A percentile compares a stretch with the other conserved stretches of the same genome.
phyloP scores from a whole-genome alignment of 441 rosid species.

The Aquilaria agallochum region DNA sequence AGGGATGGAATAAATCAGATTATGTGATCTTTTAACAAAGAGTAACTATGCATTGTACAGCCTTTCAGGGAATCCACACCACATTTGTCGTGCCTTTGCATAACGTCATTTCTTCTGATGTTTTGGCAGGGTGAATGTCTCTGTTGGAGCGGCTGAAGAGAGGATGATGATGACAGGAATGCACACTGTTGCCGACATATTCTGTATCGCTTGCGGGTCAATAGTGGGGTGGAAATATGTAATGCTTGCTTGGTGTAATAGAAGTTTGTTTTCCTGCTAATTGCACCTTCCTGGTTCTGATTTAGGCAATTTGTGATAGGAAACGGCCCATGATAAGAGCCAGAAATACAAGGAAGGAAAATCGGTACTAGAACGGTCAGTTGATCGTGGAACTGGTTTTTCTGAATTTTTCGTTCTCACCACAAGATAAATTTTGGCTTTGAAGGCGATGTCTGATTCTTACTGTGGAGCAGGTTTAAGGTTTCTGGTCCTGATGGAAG shows the following conservation, averaged over 20 bases:
- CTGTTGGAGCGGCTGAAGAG: slow-evolving; percentile 69
- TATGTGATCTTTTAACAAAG: no score
- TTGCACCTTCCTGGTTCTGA: slow-evolving; percentile 22
- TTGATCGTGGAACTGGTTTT: slow-evolving; percentile 7
- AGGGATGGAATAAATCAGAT: no score
- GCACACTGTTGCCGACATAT: slow-evolving; percentile 91
- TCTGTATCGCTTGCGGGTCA: slow-evolving; percentile 95
- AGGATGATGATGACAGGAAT: slow-evolving; percentile 85
- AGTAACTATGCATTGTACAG: no score
- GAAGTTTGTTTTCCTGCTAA: slow-evolving; percentile 16
- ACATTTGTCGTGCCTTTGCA: no score
- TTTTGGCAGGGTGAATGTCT: slow-evolving; percentile 71
- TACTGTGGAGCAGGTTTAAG: slow-evolving; percentile 67
- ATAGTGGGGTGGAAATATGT: slow-evolving; percentile 98
- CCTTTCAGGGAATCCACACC: no score
- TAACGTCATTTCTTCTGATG: background rate
- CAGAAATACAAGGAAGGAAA: slow-evolving; percentile 99
- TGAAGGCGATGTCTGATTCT: slow-evolving; percentile 12
- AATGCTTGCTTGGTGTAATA: slow-evolving; percentile 27
- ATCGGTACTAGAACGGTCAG: slow-evolving; percentile 92
- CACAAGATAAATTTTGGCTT: slow-evolving; percentile 5
- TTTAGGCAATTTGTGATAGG: slow-evolving; percentile 49
- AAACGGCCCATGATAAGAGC: slow-evolving; percentile 70
- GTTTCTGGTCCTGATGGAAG: slow-evolving; percentile 89
- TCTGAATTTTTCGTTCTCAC: background rate